Percentiles rank a stretch among this genome's conserved stretches.
Conservation (phyloP, 257 asterid species). For the Solanum clarkiae region DNA sequence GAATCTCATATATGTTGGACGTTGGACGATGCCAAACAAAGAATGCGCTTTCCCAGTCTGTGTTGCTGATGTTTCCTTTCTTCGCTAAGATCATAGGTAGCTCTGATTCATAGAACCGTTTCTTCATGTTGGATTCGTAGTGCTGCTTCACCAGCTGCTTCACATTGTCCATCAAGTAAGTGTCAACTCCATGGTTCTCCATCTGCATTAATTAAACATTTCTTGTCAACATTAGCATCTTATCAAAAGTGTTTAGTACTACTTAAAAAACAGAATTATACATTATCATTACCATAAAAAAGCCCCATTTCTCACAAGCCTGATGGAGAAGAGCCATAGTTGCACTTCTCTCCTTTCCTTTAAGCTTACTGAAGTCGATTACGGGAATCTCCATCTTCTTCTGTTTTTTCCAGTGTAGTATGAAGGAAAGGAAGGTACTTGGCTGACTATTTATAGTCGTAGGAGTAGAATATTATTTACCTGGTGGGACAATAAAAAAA, state of each 20-base stretch:
- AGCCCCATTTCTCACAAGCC: constrained; percentile 86
- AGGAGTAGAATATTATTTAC: not conserved
- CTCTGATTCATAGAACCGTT: constrained; percentile 33
- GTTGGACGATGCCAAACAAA: constrained; percentile 65
- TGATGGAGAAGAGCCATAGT: constrained; percentile 70
- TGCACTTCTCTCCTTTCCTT: constrained; percentile 35
- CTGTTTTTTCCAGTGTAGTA: not conserved
- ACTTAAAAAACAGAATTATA: not conserved
- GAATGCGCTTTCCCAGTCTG: constrained; percentile 75
- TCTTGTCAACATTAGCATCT: not conserved
- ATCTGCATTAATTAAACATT: constrained; percentile 33
- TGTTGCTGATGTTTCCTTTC: constrained; percentile 15
- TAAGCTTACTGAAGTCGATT: constrained; percentile 48
- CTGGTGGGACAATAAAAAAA: not conserved
- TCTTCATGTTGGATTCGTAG: constrained; percentile 51
- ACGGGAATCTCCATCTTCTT: constrained; percentile 72
- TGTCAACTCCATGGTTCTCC: constrained; percentile 69
- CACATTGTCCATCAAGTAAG: constrained; percentile 49
- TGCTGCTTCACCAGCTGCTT: constrained; percentile 48
- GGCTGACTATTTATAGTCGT: constrained; percentile 40
- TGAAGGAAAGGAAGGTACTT: constrained; percentile 8
- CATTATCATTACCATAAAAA: constrained; percentile 50
- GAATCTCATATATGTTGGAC: constrained; percentile 41
- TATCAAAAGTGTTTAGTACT: not conserved
- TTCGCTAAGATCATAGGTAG: constrained; percentile 38